phyloP scores from a whole-genome alignment of 306 rosid genomes.

The Carpinus fangiana region DNA sequence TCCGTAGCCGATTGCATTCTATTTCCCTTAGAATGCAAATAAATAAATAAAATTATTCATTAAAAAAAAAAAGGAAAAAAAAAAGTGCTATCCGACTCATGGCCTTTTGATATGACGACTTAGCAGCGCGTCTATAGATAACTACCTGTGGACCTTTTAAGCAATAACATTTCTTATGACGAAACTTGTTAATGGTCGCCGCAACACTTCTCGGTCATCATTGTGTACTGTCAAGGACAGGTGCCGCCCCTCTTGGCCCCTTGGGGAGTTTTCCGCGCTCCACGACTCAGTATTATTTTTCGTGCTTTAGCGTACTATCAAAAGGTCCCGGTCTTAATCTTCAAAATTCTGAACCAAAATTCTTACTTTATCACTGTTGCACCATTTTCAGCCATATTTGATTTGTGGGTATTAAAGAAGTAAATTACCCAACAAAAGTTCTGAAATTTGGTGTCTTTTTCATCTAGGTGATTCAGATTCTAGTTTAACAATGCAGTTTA shows the following conservation, averaged over 20 bases:
- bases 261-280: slow-evolving; percentile 7
- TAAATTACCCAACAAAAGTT: neutral
- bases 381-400: neutral
- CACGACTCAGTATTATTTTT: neutral
- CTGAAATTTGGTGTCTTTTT: neutral
- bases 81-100: too few species aligned
- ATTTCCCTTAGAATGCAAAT: too few species aligned
- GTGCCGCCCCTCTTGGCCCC: neutral
- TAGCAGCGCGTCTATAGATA: too few species aligned
- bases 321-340: neutral
- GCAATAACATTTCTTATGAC: too few species aligned
- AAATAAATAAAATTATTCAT: too few species aligned
- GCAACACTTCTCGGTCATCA: neutral
- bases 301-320: neutral
- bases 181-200: too few species aligned
- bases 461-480: neutral
- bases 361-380: neutral
- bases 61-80: too few species aligned
- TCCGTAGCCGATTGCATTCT: too few species aligned
- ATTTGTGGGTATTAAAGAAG: neutral
- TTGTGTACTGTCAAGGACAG: too few species aligned
- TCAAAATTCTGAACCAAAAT: neutral
- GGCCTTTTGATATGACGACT: too few species aligned
- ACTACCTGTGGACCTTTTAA: too few species aligned
- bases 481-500: neutral